These are phyloP conservation scores for Annulohypoxylon nitens DNA, from an alignment of 495 filamentous ascomycete species.

Conservation along the genomic window DNA sequence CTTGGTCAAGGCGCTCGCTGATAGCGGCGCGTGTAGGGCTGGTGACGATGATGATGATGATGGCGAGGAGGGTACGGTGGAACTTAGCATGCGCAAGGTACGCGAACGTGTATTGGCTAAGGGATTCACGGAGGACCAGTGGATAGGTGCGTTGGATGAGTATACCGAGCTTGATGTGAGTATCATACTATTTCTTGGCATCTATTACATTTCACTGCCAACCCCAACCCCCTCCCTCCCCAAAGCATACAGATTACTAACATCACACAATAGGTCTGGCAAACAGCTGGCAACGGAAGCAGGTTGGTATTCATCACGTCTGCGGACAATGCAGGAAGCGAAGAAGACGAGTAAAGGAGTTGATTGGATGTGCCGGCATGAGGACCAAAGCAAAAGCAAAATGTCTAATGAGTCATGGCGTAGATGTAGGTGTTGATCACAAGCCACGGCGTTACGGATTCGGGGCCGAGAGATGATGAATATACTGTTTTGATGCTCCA, in stretches of 20 bases:
- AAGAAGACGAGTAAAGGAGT: constrained; percentile 40
- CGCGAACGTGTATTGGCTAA: constrained; percentile 92
- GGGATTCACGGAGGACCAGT: constrained; percentile 95
- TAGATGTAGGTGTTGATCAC: constrained; percentile 11
- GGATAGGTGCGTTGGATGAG: constrained; percentile 86
- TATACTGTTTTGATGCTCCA: constrained; percentile 19
- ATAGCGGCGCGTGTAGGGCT: constrained; percentile 76
- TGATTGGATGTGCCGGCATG: not conserved
- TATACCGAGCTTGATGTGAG: constrained; percentile 90
- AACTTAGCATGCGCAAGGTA: constrained; percentile 87
- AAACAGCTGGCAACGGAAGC: constrained; percentile 87
- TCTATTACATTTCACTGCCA: constrained; percentile 1
- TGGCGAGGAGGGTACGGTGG: constrained; percentile 63
- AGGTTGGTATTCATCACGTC: constrained; percentile 80
- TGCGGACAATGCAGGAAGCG: constrained; percentile 50
- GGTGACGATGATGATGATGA: constrained; percentile 61
- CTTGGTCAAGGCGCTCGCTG: constrained; percentile 85
- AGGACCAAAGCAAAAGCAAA: not conserved
- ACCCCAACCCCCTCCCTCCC: not conserved
- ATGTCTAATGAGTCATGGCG: not conserved
- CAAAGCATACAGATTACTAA: constrained; percentile 37
- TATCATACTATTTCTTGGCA: constrained; percentile 44
- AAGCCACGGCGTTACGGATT: constrained; percentile 43
- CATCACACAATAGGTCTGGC: constrained; percentile 79
- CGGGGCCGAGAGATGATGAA: constrained; percentile 26